Conservation (phyloP, 106 monocot species). For the Dioscorea zingiberensis region DNA sequence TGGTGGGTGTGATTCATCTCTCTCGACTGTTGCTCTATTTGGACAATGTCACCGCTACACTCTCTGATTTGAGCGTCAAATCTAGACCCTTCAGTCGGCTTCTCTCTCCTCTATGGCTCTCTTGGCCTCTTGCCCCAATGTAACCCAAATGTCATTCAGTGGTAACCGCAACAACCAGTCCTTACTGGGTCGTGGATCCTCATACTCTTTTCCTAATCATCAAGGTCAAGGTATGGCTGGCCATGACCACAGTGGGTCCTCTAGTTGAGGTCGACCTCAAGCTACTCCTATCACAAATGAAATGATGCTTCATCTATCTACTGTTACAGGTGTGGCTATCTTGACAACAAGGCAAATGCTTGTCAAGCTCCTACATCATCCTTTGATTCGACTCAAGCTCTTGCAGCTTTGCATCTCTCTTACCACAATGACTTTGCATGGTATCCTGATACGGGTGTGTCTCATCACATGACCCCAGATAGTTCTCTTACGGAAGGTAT, state of each 20-base stretch:
- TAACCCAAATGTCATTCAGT: neutral
- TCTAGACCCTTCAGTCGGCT: neutral
- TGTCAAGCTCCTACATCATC: neutral
- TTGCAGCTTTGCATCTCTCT: neutral
- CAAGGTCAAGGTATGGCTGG: neutral
- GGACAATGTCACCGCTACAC: neutral
- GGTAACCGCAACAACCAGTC: neutral
- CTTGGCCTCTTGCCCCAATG: no score
- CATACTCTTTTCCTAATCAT: neutral
- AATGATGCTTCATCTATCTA: neutral
- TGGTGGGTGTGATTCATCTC: neutral
- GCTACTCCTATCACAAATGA: no score
- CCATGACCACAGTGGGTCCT: neutral
- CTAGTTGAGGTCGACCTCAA: no score
- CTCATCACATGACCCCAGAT: neutral
- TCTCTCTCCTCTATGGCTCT: neutral
- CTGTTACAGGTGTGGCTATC: neutral
- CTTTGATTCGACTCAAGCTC: neutral
- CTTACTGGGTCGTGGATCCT: no score
- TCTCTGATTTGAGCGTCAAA: neutral
- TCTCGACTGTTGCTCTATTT: neutral
- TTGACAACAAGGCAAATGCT: neutral
- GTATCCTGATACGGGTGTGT: neutral
- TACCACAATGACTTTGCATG: neutral
- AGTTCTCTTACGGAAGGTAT: neutral